Percentiles rank a stretch among this genome's conserved stretches.
These are phyloP conservation scores for Thermochaetoides thermophila DNA, from an alignment of 495 filamentous ascomycete genomes.

Conservation along the genomic window DNA sequence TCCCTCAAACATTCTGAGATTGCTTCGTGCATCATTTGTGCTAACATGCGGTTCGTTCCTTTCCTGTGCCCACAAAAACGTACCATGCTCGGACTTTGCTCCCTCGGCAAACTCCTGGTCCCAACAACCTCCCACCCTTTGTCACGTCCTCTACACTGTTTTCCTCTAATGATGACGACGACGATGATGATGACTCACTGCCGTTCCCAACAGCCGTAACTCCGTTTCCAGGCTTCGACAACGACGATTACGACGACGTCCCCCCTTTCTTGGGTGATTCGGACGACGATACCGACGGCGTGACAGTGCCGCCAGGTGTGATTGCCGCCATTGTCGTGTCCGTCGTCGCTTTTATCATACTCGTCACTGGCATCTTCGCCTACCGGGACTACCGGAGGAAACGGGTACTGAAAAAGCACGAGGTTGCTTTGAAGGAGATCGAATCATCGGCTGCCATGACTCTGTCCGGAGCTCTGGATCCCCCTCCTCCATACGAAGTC, in stretches of 20 bases:
- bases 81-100: neutral
- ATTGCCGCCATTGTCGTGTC: constrained; percentile 6
- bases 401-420: neutral
- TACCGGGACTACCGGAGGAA: neutral
- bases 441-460: neutral
- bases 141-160: neutral
- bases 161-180: neutral
- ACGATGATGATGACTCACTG: neutral
- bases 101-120: neutral
- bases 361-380: neutral
- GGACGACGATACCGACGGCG: neutral
- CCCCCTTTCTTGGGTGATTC: no score
- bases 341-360: constrained; percentile 1
- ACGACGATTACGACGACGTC: neutral
- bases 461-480: constrained; percentile 1
- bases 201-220: no score
- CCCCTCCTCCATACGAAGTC: constrained; percentile 5
- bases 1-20: no score
- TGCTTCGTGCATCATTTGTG: no score
- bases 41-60: no score
- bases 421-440: constrained; percentile 2
- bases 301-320: neutral
- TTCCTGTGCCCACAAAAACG: no score
- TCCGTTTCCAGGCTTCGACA: no score
- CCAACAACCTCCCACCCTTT: neutral